Evolutionary conservation across 2,329 filamentous ascomycete species (phyloP), one percentile per base, ranked within the genome.

Genomic region (Emmonsia crescens): DNA sequence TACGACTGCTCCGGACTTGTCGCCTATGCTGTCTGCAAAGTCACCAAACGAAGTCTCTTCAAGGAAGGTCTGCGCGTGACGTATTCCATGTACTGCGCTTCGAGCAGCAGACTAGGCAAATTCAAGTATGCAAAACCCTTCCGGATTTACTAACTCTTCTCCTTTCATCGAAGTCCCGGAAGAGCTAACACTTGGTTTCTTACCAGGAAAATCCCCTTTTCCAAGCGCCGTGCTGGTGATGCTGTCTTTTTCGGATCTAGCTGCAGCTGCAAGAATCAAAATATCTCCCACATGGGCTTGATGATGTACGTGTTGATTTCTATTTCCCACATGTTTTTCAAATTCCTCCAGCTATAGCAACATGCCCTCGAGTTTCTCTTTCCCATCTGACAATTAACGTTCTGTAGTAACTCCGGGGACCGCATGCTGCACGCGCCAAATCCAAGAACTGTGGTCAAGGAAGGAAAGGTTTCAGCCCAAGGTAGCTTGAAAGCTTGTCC

Each of bases 1-100:
- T 71, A 66, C 52, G 69, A 71, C 52, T 71, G 69, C 59, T 71
- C 69, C 5, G 69, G 69, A 1, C 61, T 70, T 1, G 64, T 71
- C 6, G 64, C 60, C 57, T 71, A 68, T 68, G 69, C 69, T 9
- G 64, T 71, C 10, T 71, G 69, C 59, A 66, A 71, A 60, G 67
- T 69, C 4, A 71, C 68, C 3, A 68, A 68, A n/a, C 64, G 68
- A 24, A 65, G 70, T 33, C 63, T 69, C 31, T 70, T 70, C 62
- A 62, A 59, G 1, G 68, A 67, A 49, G 66, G 65, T 1, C 62
- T 71, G 14, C 64, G 68, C 1, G 65, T 67, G 29, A 70, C 69
- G 0, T 59, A 60, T 2, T 59, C 62, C 31, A 69, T 71, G 68
- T 71, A 70, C 60, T 71, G 69, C 46, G 68, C 68, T 3, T 58